Evolutionary conservation across 257 asterid species (phyloP).

Genomic region (Solanum stenotomum): DNA sequence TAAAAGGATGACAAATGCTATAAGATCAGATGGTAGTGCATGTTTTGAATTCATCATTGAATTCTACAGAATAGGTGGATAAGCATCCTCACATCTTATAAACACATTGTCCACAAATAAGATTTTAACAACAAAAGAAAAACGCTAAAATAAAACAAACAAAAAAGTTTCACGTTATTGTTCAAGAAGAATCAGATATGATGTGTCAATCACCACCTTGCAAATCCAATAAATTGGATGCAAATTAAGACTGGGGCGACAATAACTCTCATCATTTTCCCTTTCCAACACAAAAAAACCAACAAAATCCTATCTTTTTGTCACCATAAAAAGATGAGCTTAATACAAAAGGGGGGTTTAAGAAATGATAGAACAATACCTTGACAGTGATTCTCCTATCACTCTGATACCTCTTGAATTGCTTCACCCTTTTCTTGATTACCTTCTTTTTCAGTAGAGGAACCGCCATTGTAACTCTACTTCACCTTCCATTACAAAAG

Average conservation of each 20-base stretch:
- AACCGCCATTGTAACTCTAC: slow-evolving; percentile 27
- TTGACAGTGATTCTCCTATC: slow-evolving; percentile 40
- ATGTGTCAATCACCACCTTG: slow-evolving; percentile 32
- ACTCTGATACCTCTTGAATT: slow-evolving; percentile 42
- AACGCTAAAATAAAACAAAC: not conserved
- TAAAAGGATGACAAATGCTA: not conserved
- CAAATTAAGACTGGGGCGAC: slow-evolving; percentile 49
- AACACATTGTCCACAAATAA: not conserved
- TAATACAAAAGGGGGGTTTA: not conserved
- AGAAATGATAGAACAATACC: slow-evolving; percentile 7
- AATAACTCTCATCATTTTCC: slow-evolving; percentile 25
- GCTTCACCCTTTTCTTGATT: slow-evolving; percentile 37
- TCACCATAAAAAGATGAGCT: not conserved
- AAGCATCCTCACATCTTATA: slow-evolving; percentile 24
- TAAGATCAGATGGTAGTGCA: slow-evolving; percentile 93
- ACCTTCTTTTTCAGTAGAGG: slow-evolving; percentile 36
- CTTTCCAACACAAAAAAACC: not conserved
- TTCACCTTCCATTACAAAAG: not conserved
- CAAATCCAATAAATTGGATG: slow-evolving; percentile 5
- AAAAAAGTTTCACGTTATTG: too few relatives aligned
- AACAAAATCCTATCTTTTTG: not conserved
- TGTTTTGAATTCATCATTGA: slow-evolving; percentile 54
- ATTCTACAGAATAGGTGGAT: slow-evolving; percentile 41
- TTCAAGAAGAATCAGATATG: slow-evolving; percentile 17
- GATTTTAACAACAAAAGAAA: not conserved